A percentile compares a stretch with the other conserved stretches of the same genome.
These are phyloP conservation scores for Medakamo hakoo DNA, from an alignment of 139 green algal genomes.

Conservation along the genomic window DNA sequence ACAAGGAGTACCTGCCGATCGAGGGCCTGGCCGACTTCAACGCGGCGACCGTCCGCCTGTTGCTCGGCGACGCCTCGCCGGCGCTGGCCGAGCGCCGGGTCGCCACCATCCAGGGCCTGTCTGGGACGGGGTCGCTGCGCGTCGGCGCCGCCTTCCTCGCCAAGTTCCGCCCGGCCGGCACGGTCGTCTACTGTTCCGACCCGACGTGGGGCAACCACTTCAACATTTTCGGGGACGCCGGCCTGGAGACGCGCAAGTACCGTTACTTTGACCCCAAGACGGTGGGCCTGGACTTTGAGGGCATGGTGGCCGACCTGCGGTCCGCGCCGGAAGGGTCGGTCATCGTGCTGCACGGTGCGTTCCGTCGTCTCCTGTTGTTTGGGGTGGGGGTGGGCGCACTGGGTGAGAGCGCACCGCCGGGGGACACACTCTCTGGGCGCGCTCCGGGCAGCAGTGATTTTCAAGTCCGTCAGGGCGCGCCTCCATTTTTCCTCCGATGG, in stretches of 20 bases:
- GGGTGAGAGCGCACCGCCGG: too few relatives aligned
- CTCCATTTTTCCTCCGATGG: too few relatives aligned
- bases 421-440: too few relatives aligned
- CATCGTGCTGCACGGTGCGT: slow-evolving; percentile 77
- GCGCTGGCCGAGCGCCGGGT: slow-evolving; percentile 53
- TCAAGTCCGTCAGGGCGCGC: neutral
- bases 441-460: too few relatives aligned
- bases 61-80: slow-evolving; percentile 56
- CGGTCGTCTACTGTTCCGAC: slow-evolving; percentile 57
- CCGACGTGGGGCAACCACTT: slow-evolving; percentile 91
- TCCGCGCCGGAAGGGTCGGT: slow-evolving; percentile 73
- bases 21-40: slow-evolving; percentile 76
- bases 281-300: slow-evolving; percentile 86
- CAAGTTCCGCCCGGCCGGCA: slow-evolving; percentile 55
- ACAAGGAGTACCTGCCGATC: slow-evolving; percentile 97
- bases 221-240: slow-evolving; percentile 81
- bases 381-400: too few relatives aligned
- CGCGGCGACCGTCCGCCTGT: slow-evolving; percentile 65
- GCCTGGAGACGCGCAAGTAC: slow-evolving; percentile 67
- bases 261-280: slow-evolving; percentile 88
- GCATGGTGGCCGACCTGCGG: slow-evolving; percentile 79
- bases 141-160: slow-evolving; percentile 78
- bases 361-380: too few relatives aligned
- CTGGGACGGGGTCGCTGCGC: slow-evolving; percentile 84
- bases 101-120: slow-evolving; percentile 73